These are phyloP conservation scores for Penicillium sclerotiorum DNA, from an alignment of 2,329 filamentous ascomycete genomes.

Conservation along the genomic window DNA sequence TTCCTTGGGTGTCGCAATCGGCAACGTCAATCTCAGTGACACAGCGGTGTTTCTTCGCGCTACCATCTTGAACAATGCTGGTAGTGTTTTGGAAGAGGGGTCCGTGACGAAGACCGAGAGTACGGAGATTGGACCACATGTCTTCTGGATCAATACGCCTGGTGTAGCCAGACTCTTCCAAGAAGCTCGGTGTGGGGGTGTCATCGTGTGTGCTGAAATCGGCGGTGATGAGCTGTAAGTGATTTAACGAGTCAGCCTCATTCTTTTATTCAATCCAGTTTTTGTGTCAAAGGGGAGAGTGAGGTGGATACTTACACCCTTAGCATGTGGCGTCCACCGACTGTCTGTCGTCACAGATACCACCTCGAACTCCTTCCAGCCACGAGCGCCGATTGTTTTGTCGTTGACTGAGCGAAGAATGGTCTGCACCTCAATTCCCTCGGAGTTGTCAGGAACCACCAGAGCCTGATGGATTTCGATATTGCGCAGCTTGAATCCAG, in stretches of 20 bases:
- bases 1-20: not conserved
- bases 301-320: constrained; percentile 11
- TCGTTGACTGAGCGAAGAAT: constrained; percentile 19
- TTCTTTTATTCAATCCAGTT: no score
- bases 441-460: constrained; percentile 29
- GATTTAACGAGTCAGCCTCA: no score
- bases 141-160: not conserved
- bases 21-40: not conserved
- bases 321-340: constrained; percentile 13
- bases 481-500: constrained; percentile 22
- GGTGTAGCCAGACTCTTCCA: not conserved
- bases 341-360: constrained; percentile 13
- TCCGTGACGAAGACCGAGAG: constrained; percentile 3
- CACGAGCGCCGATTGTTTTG: constrained; percentile 6
- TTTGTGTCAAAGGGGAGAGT: not conserved
- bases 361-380: constrained; percentile 18
- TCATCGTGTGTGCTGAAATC: no score
- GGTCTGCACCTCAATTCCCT: constrained; percentile 22
- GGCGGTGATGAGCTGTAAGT: no score
- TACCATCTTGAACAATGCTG: not conserved
- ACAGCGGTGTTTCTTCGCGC: not conserved
- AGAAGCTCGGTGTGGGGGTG: no score
- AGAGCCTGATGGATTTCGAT: constrained; percentile 25
- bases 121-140: not conserved
- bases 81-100: constrained; percentile 6